Conservation (phyloP, 2,329 filamentous ascomycete genomes). For the Colletotrichum sp. region DNA sequence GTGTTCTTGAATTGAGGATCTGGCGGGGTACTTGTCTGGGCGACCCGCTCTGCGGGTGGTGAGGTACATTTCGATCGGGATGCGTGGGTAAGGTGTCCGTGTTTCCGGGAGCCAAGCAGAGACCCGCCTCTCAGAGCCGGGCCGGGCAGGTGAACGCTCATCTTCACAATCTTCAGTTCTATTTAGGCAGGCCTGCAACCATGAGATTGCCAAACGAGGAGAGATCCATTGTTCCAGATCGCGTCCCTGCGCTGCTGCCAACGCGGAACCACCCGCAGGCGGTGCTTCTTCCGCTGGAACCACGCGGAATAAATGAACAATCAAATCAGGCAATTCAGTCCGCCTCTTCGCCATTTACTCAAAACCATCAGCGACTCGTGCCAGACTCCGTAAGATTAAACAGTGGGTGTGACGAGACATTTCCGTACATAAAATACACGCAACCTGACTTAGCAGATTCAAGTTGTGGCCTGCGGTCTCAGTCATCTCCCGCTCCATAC, state of each 20-base stretch:
- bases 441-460: background rate
- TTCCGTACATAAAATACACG: accelerated
- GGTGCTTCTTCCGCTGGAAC: background rate
- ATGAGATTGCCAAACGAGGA: background rate
- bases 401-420: background rate
- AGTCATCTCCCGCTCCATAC: background rate
- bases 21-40: background rate
- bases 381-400: background rate
- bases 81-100: background rate
- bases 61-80: too few relatives aligned
- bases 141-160: too few relatives aligned
- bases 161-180: too few relatives aligned
- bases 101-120: background rate
- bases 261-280: background rate
- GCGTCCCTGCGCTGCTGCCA: background rate
- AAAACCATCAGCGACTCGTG: background rate
- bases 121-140: background rate
- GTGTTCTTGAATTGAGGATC: background rate
- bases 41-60: too few relatives aligned
- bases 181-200: too few relatives aligned
- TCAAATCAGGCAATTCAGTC: too few relatives aligned
- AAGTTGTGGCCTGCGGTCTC: background rate
- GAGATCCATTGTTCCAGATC: too few relatives aligned
- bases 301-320: background rate
- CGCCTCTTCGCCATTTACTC: background rate